Conservation (phyloP, 345 rosid genomes). For the Microcos paniculata region DNA sequence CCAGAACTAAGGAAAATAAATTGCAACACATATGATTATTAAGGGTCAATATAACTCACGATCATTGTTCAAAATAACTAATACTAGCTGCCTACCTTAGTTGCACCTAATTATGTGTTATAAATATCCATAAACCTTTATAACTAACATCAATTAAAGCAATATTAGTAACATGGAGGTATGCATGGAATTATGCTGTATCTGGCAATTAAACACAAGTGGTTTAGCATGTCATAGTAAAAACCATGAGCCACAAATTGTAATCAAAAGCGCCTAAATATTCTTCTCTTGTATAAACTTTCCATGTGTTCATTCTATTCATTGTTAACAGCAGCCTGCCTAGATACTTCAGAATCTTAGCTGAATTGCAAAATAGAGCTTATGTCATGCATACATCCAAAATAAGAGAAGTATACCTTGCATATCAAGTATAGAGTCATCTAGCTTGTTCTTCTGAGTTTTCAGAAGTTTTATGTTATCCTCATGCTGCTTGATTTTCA, state of each 20-base stretch:
- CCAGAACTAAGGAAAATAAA: conserved; percentile 8
- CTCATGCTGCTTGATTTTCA: conserved; percentile 67
- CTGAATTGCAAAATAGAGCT: neutral
- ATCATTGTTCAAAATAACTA: conserved; percentile 4
- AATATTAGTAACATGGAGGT: neutral
- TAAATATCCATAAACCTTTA: neutral
- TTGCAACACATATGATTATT: neutral
- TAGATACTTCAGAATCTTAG: neutral
- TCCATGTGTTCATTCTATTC: neutral
- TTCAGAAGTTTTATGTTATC: conserved; percentile 44
- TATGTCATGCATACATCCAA: neutral
- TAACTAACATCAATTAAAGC: neutral
- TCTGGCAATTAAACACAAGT: neutral
- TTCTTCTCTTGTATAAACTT: neutral
- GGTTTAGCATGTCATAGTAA: too few species aligned
- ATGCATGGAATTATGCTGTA: neutral
- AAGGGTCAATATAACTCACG: neutral
- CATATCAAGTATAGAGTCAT: conserved; percentile 55
- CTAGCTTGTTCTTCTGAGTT: conserved; percentile 49
- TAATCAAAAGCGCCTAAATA: neutral
- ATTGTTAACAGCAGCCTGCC: neutral
- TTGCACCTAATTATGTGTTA: neutral
- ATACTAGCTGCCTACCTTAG: neutral
- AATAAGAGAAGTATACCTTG: conserved; percentile 41
- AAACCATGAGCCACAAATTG: neutral